Percentiles rank a stretch among this genome's conserved stretches.
phyloP scores from a whole-genome alignment of 2,329 filamentous ascomycete genomes.

The Diatrype stigma region DNA sequence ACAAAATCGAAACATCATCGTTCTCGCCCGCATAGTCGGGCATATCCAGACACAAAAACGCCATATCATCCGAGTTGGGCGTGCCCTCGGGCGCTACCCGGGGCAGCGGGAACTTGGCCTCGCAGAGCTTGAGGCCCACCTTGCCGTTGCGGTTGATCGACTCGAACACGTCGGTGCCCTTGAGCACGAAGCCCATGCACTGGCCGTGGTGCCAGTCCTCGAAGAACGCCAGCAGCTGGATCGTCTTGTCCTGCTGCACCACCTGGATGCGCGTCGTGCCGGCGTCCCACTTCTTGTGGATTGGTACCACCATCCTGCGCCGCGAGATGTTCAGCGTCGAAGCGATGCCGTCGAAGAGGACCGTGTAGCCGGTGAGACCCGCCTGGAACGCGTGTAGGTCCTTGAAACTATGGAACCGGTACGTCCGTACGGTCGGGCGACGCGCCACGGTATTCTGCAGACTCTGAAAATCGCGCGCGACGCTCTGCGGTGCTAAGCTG shows the following conservation, averaged over 20 bases:
- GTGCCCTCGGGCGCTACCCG: constrained; percentile 51
- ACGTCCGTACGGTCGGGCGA: constrained; percentile 64
- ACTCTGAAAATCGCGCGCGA: constrained; percentile 58
- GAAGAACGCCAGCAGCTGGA: constrained; percentile 82
- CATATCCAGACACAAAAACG: constrained; percentile 80
- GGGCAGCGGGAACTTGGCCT: constrained; percentile 86
- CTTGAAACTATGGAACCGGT: constrained; percentile 60
- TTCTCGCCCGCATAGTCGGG: constrained; percentile 89
- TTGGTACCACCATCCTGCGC: constrained; percentile 82
- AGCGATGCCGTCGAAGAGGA: constrained; percentile 70
- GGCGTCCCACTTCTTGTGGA: constrained; percentile 93
- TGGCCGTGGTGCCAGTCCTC: constrained; percentile 82
- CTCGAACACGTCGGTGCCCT: constrained; percentile 80
- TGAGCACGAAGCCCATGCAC: constrained; percentile 84
- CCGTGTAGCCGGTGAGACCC: constrained; percentile 74
- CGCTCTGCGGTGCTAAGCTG: constrained; percentile 57
- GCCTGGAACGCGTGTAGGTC: constrained; percentile 76
- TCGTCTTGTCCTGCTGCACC: constrained; percentile 67
- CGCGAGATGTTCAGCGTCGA: constrained; percentile 76
- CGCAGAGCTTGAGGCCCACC: constrained; percentile 72
- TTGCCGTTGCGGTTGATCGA: constrained; percentile 60
- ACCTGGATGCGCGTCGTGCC: constrained; percentile 76
- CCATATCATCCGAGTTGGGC: constrained; percentile 54
- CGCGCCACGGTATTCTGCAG: constrained; percentile 53
- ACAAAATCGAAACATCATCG: constrained; percentile 82